These are phyloP conservation scores for Nannizzia gypsea DNA, from an alignment of 2,329 filamentous ascomycete genomes.

Conservation along the genomic window DNA sequence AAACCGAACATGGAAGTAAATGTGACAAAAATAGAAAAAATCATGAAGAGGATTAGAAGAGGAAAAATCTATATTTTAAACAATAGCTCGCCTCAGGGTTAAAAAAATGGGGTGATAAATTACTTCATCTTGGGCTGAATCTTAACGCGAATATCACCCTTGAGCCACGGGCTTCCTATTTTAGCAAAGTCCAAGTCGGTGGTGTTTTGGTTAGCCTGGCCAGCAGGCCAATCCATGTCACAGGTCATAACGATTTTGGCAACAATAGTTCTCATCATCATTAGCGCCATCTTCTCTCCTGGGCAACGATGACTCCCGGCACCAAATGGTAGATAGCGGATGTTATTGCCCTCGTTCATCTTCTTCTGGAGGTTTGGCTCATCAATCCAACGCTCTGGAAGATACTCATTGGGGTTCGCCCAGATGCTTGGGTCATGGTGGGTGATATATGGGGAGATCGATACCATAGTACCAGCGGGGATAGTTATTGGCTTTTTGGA, in stretches of 20 bases:
- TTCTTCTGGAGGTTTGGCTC: conserved; percentile 8
- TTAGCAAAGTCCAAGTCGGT: conserved; percentile 12
- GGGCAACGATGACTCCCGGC: conserved; percentile 13
- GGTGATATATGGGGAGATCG: conserved; percentile 13
- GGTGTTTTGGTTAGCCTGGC: conserved; percentile 7
- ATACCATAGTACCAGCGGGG: conserved; percentile 11
- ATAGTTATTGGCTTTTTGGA: conserved; percentile 10
- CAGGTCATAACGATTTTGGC: conserved; percentile 10
- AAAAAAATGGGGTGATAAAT: too few species aligned
- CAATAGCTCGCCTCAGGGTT: background rate
- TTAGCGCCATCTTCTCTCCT: conserved; percentile 12
- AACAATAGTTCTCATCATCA: conserved; percentile 11
- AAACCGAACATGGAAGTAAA: background rate
- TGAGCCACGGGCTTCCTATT: conserved; percentile 14
- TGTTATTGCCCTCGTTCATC: conserved; percentile 6
- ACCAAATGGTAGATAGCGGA: conserved; percentile 12
- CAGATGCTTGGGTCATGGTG: conserved; percentile 13
- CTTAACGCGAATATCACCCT: conserved; percentile 11
- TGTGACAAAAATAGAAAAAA: background rate
- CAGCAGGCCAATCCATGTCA: conserved; percentile 9
- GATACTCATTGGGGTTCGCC: conserved; percentile 8
- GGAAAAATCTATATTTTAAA: background rate
- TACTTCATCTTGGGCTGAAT: conserved; percentile 7
- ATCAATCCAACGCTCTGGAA: conserved; percentile 12
- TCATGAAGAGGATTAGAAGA: background rate